Conservation (phyloP, 768 basidiomycete species). For the Daedalea quercina region DNA sequence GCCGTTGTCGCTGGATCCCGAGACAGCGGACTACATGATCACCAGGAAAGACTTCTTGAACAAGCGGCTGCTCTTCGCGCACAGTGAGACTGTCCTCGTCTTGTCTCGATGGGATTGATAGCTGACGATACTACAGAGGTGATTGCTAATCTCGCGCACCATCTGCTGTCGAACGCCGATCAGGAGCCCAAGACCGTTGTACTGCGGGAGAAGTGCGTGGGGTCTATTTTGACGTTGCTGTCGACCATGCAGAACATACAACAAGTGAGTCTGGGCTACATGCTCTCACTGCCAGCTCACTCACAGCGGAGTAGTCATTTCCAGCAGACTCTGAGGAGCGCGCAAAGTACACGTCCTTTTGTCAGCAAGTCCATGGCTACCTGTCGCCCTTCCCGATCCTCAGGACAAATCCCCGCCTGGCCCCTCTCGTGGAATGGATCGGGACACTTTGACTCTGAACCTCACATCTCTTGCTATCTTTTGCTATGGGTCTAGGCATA, state of each 20-base stretch:
- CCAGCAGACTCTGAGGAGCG: neutral
- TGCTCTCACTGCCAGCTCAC: neutral
- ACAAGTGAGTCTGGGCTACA: slow-evolving; percentile 28
- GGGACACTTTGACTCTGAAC: neutral
- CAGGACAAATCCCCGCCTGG: neutral
- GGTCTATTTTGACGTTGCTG: slow-evolving; percentile 39
- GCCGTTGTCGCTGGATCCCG: slow-evolving; percentile 16
- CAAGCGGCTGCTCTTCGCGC: slow-evolving; percentile 31
- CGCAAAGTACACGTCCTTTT: slow-evolving; percentile 7
- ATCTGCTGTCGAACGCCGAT: slow-evolving; percentile 25
- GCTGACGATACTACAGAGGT: slow-evolving; percentile 30
- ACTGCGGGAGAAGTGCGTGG: slow-evolving; percentile 33
- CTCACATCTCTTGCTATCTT: neutral
- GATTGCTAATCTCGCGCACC: slow-evolving; percentile 34
- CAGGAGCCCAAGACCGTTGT: slow-evolving; percentile 19
- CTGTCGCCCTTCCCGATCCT: slow-evolving; percentile 7
- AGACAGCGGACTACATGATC: slow-evolving; percentile 15
- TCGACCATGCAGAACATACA: slow-evolving; percentile 44
- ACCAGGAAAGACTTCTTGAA: slow-evolving; percentile 21
- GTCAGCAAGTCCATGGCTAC: slow-evolving; percentile 3
- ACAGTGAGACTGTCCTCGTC: slow-evolving; percentile 24
- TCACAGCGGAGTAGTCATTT: neutral
- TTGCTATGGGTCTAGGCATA: neutral
- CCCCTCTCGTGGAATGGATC: neutral
- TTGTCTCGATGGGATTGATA: neutral